A percentile compares a stretch with the other conserved stretches of the same genome.
Evolutionary conservation across 75 land plant species (phyloP).

Genomic region (Sequoiadendron giganteum): DNA sequence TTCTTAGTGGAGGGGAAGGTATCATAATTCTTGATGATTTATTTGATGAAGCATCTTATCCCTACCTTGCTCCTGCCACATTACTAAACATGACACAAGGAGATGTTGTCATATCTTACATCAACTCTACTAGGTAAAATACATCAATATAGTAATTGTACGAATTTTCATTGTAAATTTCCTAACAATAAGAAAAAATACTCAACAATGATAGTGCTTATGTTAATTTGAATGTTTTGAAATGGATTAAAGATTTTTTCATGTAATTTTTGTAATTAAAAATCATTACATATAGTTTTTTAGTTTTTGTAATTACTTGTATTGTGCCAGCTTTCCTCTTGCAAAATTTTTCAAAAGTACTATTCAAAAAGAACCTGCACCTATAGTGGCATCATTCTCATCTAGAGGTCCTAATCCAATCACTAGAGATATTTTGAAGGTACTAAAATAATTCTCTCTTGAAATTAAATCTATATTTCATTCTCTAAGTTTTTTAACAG

Average conservation of each 20-base stretch:
- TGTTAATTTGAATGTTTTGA: too few relatives aligned
- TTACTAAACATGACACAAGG: not conserved
- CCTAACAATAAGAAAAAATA: too few relatives aligned
- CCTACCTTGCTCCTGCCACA: slow-evolving; percentile 9
- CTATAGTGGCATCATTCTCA: slow-evolving; percentile 60
- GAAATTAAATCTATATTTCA: too few relatives aligned
- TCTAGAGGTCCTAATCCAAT: slow-evolving; percentile 54
- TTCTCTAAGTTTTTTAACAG: too few relatives aligned
- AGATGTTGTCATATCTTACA: slow-evolving; percentile 12
- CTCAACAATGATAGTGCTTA: slow-evolving; percentile 10
- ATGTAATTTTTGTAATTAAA: too few relatives aligned
- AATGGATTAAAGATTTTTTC: too few relatives aligned
- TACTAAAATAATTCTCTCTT: not conserved
- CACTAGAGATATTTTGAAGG: slow-evolving; percentile 38
- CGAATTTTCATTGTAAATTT: too few relatives aligned
- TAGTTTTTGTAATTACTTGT: not conserved
- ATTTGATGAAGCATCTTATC: not conserved
- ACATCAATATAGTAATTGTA: too few relatives aligned
- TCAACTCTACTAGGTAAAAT: slow-evolving; percentile 25
- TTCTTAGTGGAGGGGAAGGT: slow-evolving; percentile 28
- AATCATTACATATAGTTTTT: too few relatives aligned
- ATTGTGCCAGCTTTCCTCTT: slow-evolving; percentile 10
- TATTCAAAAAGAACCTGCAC: slow-evolving; percentile 10
- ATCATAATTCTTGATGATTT: not conserved
- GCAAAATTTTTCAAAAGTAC: slow-evolving; percentile 22